Percentiles rank a stretch among this genome's conserved stretches.
Conservation (phyloP, 1,284 basidiomycete genomes). For the Cryptococcus sp. region DNA sequence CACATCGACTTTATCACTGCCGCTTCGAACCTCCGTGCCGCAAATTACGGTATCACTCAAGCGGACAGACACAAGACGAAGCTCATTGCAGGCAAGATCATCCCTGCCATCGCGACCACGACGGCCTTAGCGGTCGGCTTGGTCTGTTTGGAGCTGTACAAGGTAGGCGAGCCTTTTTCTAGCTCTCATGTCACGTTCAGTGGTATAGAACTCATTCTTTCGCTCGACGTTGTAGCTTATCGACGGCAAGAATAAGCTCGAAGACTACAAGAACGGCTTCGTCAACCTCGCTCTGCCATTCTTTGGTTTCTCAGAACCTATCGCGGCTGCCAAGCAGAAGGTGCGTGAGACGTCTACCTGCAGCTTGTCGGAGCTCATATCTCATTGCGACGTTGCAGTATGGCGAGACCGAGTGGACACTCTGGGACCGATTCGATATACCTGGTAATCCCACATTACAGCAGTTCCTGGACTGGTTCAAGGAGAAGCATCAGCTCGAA, state of each 20-base stretch:
- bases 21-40: slow-evolving; percentile 93
- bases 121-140: slow-evolving; percentile 93
- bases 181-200: background rate
- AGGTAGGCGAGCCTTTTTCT: slow-evolving; percentile 58
- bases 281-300: slow-evolving; percentile 97
- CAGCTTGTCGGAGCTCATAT: background rate
- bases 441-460: slow-evolving; percentile 83
- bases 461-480: slow-evolving; percentile 84
- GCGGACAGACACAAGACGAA: slow-evolving; percentile 95
- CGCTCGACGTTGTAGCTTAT: slow-evolving; percentile 67
- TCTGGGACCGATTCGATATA: slow-evolving; percentile 98
- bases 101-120: slow-evolving; percentile 98
- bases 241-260: slow-evolving; percentile 88
- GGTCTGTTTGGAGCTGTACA: slow-evolving; percentile 96
- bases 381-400: slow-evolving; percentile 58
- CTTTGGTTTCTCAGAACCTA: slow-evolving; percentile 99
- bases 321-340: slow-evolving; percentile 86
- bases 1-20: slow-evolving; percentile 99
- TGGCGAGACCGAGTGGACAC: slow-evolving; percentile 86
- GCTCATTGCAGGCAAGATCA: slow-evolving; percentile 99
- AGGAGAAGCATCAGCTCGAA: slow-evolving; percentile 79
- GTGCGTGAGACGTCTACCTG: slow-evolving; percentile 25
- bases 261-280: slow-evolving; percentile 98
- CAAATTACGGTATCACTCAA: slow-evolving; percentile 88
- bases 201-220: background rate